Evolutionary conservation across 768 basidiomycete genomes (phyloP).

Genomic region (Pleurotus tuber-regium): DNA sequence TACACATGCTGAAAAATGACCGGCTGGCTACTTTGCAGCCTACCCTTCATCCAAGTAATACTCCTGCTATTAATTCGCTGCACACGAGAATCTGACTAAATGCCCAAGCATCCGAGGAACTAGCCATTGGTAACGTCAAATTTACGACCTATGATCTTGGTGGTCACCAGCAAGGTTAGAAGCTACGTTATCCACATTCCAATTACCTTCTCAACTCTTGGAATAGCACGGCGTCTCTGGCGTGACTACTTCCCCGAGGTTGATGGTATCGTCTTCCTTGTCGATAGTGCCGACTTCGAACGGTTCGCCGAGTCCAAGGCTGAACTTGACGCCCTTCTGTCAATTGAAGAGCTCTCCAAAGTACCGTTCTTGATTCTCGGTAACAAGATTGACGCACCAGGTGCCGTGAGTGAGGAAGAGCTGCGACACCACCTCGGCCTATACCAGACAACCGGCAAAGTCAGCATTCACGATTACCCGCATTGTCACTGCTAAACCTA

Average conservation of each 20-base stretch:
- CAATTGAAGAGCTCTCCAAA: conserved; percentile 92
- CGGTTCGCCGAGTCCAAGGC: conserved; percentile 96
- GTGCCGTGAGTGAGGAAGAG: conserved; percentile 97
- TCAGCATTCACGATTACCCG: conserved; percentile 31
- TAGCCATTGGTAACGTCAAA: conserved; percentile 98
- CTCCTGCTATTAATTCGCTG: conserved; percentile 12
- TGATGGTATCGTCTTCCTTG: conserved; percentile 97
- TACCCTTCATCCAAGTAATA: conserved; percentile 93
- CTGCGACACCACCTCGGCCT: conserved; percentile 92
- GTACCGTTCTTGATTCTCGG: conserved; percentile 98
- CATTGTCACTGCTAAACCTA: background rate
- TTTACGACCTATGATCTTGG: conserved; percentile 99
- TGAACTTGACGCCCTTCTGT: conserved; percentile 93
- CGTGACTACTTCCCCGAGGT: conserved; percentile 99
- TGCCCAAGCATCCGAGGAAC: conserved; percentile 87
- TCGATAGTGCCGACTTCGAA: conserved; percentile 96
- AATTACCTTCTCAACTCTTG: background rate
- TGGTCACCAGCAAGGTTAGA: conserved; percentile 91
- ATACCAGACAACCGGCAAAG: conserved; percentile 99
- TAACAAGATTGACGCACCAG: conserved; percentile 99
- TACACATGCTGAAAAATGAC: conserved; percentile 99
- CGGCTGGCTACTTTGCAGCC: conserved; percentile 96
- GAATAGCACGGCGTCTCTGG: conserved; percentile 91
- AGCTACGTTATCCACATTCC: background rate
- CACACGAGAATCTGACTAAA: conserved; percentile 13